Conservation (phyloP, 129 eudicot species). For the Kitagawia praeruptora region DNA sequence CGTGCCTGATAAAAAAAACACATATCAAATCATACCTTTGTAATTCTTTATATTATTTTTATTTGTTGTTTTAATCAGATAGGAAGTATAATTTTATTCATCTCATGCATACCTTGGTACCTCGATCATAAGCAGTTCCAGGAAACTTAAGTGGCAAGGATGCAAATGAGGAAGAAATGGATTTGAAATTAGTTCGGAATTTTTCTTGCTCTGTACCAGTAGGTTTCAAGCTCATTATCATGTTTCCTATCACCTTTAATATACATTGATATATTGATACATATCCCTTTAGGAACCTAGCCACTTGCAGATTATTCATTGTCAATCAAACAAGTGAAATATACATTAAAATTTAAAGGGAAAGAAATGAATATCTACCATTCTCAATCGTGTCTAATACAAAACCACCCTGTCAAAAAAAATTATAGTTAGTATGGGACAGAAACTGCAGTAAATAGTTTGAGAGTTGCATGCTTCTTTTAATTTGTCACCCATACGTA, state of each 20-base stretch:
- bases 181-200: slow-evolving; percentile 56
- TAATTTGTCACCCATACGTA: too few species aligned
- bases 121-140: slow-evolving; percentile 69
- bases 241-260: slow-evolving; percentile 64
- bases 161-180: slow-evolving; percentile 61
- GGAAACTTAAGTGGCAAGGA: slow-evolving; percentile 71
- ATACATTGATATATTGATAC: too few species aligned
- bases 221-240: slow-evolving; percentile 89
- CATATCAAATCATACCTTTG: background rate
- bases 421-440: too few species aligned
- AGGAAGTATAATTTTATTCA: background rate
- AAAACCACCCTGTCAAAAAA: too few species aligned
- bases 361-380: too few species aligned
- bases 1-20: slow-evolving; percentile 39
- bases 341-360: too few species aligned
- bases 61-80: background rate
- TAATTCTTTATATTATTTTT: background rate
- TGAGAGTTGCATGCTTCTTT: too few species aligned
- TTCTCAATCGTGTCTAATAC: too few species aligned
- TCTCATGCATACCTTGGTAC: slow-evolving; percentile 45
- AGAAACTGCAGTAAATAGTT: too few species aligned
- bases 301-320: too few species aligned
- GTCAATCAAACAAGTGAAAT: too few species aligned
- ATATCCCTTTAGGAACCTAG: too few species aligned
- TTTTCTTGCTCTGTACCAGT: slow-evolving; percentile 67